Percentiles rank a stretch among this genome's conserved stretches.
Evolutionary conservation across 805 yeast genomes (phyloP).

Genomic region (Isabelozyma gotoi): DNA sequence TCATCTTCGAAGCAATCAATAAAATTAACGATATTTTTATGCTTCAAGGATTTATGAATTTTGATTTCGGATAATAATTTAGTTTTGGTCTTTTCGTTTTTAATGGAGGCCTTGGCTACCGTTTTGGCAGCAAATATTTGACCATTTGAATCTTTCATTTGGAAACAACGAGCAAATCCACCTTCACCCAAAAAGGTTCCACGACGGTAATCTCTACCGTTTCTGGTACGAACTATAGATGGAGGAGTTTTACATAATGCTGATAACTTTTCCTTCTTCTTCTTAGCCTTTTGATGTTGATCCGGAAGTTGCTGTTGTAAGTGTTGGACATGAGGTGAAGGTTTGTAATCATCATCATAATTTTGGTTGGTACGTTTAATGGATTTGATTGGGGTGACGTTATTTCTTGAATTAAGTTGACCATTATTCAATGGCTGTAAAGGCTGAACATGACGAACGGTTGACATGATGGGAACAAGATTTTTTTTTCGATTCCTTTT

Average conservation of each 20-base stretch:
- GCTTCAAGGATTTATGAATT: slow-evolving; percentile 87
- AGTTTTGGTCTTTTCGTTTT: slow-evolving; percentile 83
- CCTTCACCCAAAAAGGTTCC: slow-evolving; percentile 95
- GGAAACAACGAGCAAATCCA: slow-evolving; percentile 98
- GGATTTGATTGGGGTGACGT: slow-evolving; percentile 30
- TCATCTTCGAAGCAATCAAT: slow-evolving; percentile 98
- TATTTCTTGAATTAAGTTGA: slow-evolving; percentile 47
- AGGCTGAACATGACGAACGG: slow-evolving; percentile 38
- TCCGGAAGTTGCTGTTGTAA: slow-evolving; percentile 13
- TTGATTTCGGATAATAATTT: slow-evolving; percentile 90
- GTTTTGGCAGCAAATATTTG: slow-evolving; percentile 93
- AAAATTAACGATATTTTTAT: slow-evolving; percentile 87
- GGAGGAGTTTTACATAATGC: slow-evolving; percentile 97
- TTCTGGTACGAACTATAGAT: slow-evolving; percentile 80
- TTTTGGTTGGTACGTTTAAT: slow-evolving; percentile 20
- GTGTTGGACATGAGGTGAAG: slow-evolving; percentile 9
- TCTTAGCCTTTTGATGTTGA: slow-evolving; percentile 40
- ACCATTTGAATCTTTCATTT: slow-evolving; percentile 88
- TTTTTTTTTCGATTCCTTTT: neutral
- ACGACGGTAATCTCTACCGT: slow-evolving; percentile 85
- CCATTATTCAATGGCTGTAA: slow-evolving; percentile 55
- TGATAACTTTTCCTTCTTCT: slow-evolving; percentile 85
- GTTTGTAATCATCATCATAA: slow-evolving; percentile 16
- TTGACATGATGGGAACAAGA: neutral
- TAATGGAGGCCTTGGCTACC: slow-evolving; percentile 92